Percentiles rank a stretch among this genome's conserved stretches.
Conservation (phyloP, 208 protist species). For the Leishmania tarentolae region DNA sequence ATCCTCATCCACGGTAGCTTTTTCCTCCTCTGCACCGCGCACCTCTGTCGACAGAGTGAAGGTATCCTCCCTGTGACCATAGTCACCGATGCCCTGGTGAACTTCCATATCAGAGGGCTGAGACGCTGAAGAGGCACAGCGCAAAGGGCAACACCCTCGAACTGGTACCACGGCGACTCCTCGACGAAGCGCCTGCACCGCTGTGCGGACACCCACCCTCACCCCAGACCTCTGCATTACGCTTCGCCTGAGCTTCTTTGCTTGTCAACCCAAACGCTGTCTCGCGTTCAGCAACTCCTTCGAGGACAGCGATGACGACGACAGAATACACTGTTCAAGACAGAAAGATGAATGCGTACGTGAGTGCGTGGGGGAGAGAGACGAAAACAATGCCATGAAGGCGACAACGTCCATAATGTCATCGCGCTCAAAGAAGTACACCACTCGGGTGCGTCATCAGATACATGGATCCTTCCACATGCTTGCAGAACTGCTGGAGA, state of each 20-base stretch:
- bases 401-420: background rate
- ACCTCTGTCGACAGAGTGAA: slow-evolving; percentile 3
- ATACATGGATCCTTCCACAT: background rate
- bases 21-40: slow-evolving; percentile 15
- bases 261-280: background rate
- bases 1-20: slow-evolving; percentile 37
- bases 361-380: background rate
- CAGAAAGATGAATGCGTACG: background rate
- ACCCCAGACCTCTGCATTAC: background rate
- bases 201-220: background rate
- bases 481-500: background rate
- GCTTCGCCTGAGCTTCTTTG: background rate
- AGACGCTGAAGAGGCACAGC: background rate
- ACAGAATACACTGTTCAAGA: background rate
- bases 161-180: background rate
- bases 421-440: background rate
- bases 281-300: background rate
- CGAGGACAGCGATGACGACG: no score
- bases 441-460: no score
- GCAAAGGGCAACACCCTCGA: background rate
- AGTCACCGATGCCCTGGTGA: background rate
- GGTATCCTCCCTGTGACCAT: background rate
- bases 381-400: background rate
- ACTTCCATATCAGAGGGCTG: background rate
- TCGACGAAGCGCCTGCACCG: background rate